These are phyloP conservation scores for Gyrodon lividus DNA, from an alignment of 768 basidiomycete genomes.

Conservation along the genomic window DNA sequence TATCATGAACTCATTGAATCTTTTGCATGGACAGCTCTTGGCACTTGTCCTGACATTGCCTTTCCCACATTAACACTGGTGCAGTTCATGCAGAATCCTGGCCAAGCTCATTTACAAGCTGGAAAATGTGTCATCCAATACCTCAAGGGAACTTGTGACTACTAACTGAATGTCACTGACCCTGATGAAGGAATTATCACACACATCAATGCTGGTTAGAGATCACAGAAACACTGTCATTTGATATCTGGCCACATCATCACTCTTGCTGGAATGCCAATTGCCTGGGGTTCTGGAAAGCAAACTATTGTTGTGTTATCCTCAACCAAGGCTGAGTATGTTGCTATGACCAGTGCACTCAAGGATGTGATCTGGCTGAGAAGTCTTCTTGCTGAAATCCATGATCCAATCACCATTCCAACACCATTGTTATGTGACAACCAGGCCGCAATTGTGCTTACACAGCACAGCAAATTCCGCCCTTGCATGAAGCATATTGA, in stretches of 20 bases:
- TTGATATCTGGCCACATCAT: neutral
- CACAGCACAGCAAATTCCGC: no score
- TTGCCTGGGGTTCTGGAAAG: no score
- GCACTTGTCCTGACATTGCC: conserved; percentile 30
- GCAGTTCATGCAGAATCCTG: conserved; percentile 24
- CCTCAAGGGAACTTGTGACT: neutral
- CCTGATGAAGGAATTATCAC: neutral
- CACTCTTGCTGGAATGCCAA: neutral
- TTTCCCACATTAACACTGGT: conserved; percentile 24
- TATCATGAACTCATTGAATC: conserved; percentile 31
- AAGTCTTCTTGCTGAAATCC: no score
- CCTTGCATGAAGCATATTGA: no score
- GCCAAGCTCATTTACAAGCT: neutral
- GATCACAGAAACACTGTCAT: neutral
- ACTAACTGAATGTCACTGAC: neutral
- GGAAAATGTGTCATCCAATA: neutral
- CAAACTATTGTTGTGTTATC: no score
- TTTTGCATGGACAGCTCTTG: conserved; percentile 28
- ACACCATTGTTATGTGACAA: no score
- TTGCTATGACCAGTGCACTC: no score
- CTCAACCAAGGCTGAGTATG: no score
- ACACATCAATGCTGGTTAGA: neutral
- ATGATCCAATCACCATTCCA: no score
- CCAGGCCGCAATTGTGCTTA: no score
- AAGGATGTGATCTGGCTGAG: no score